These are phyloP conservation scores for Ceratobasidium sp. DNA, from an alignment of 1,284 basidiomycete species.

Conservation along the genomic window DNA sequence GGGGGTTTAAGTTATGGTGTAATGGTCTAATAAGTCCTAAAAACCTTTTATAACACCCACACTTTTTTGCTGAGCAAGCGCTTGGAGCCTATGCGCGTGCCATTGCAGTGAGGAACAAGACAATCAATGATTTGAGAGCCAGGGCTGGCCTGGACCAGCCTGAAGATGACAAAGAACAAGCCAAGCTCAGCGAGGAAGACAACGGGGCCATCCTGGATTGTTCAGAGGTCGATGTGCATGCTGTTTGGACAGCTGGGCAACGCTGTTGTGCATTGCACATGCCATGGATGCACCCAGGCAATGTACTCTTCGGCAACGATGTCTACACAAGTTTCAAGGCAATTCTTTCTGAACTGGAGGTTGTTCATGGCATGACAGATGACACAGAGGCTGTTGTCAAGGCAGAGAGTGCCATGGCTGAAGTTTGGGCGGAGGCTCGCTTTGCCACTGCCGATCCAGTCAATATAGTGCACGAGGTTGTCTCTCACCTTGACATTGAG, in stretches of 20 bases:
- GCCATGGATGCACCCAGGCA: not conserved
- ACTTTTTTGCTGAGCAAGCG: slow-evolving; percentile 1
- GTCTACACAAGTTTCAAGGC: not conserved
- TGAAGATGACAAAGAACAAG: not conserved
- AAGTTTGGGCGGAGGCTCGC: not conserved
- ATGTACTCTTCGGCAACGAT: not conserved
- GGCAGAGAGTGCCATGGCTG: not conserved
- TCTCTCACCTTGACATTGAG: not conserved
- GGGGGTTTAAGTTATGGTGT: not conserved
- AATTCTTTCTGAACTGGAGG: not conserved
- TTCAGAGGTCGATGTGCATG: not conserved
- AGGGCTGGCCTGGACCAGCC: too few species aligned
- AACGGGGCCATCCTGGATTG: too few species aligned
- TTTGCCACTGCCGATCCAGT: not conserved
- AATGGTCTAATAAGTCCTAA: not conserved
- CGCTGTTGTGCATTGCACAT: not conserved
- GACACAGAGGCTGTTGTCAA: not conserved
- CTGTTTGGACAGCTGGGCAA: not conserved
- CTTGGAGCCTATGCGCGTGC: too few species aligned
- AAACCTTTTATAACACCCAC: not conserved
- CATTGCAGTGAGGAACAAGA: too few species aligned
- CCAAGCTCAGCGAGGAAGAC: not conserved
- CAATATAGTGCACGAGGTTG: not conserved
- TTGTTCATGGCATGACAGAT: too few species aligned
- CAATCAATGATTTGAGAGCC: too few species aligned